Evolutionary conservation across 2,329 filamentous ascomycete species (phyloP), one percentile per base, ranked within the genome.

Genomic region (Fusarium equiseti): DNA sequence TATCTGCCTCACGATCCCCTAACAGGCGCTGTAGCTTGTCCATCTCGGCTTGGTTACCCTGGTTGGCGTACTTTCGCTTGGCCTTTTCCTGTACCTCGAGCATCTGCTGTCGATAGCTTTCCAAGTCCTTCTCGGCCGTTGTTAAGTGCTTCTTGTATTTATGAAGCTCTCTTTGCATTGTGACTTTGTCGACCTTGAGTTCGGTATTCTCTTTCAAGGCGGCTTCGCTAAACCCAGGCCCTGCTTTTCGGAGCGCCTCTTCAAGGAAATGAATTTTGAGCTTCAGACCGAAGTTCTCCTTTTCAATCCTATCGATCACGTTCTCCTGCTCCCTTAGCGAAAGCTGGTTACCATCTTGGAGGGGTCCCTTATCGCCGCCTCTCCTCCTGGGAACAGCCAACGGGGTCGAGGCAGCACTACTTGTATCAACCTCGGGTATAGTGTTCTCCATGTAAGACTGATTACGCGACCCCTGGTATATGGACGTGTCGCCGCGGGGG

Each of bases 191-290:
- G 63, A 97, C 94, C 80, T 98, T 98, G 58, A 99, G 89, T 72
- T 97, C 95, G 6, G 96, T 97, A 78, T 99, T 99, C 81, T 99
- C 96, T 78, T 93, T 94, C 29, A 99, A 84, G 6, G 95, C 94
- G 31, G 90, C 90, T 79, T 97, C 92, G 76, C 95, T 97, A 83
- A 95, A 96, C 59, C 95, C 94, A 10, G 93, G 94, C 1, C 95
- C 95, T 58, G 92, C 89, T 79, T 97, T 97, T 56, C 91, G 89
- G 52, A 99, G 83, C 16, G 93, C 93, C 74, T 98, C 94, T 79
- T 99, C 94, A 59, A 99, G 87, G 79, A 97, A 99, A 80, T 98
- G 94, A 56, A 98, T 97, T 81, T 97, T 98, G 74, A 98, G 87
- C 81, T 98, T 98, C 57, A 99, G 86, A 26, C 94, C 94, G 78